Base-by-base conservation (phyloP, 192 early-diverging fungal species). In the Funneliformis mosseae region DNA sequence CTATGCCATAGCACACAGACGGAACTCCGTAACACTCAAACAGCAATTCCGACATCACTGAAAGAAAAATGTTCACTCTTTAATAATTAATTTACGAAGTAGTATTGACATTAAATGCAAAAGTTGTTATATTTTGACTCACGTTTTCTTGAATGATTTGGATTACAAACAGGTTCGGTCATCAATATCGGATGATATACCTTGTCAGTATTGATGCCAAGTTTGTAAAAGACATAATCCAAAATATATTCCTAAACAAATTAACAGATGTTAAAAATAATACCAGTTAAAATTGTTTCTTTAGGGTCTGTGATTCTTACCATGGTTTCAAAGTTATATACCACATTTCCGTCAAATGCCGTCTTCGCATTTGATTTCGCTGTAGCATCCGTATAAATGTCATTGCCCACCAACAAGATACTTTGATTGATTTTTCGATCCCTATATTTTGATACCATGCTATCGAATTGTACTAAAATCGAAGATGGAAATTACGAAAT, bases 1-100 rank as follows among this genome's bases (percentile, higher is more conserved):
- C 97, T 21, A 98, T 90, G 5, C 96, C 96, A 77, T 96, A 98
- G 0, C 90, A 84, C 8, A 96, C 89, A 4, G 92, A 92, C 3
- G 95, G 92, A 23, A 91, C 89, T 33, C 85, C 83, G 84, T 96
- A 98, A 38, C 91, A 87, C 83, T 98, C 97, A 81, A 98, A 97
- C 46, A 98, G 83, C 0, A 98, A 84, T 82, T 98, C 97, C 0
- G 95, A 93, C 86, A 93, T 94, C 59, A 94, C 93, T 94, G 81
- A 11, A 45, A 45, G 16, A 43, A 43, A 78, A 8, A n/a, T 25
- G 10, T 25, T 11, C 5, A 68, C 59, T 59, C 41, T 45, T 59
- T 42, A 77, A 21, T 71, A 70, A 42, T 4, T 69, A 71, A 55
- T 38, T 3, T 4, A 43, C 76, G 43, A n/a, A 8, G 38, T 64